Conservation (phyloP, 495 filamentous ascomycete species). For the Aspergillus leporis region DNA sequence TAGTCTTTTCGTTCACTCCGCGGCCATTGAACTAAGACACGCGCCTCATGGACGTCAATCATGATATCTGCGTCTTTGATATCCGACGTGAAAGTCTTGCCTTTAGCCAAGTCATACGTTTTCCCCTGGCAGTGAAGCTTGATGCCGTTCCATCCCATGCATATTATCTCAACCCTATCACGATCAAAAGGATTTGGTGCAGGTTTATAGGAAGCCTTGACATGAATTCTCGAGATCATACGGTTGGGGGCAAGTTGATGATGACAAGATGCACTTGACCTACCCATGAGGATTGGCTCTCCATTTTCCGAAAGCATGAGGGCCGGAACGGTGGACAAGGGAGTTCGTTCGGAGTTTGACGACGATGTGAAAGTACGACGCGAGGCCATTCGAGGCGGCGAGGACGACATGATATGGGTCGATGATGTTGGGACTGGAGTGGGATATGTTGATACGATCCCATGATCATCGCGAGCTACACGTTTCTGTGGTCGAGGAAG, state of each 20-base stretch:
- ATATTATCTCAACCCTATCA: conserved; percentile 79
- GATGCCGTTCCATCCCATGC: conserved; percentile 93
- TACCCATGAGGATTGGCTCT: conserved; percentile 79
- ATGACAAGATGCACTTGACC: conserved; percentile 89
- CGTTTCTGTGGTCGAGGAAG: conserved; percentile 75
- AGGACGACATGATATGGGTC: conserved; percentile 87
- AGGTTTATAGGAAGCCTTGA: conserved; percentile 80
- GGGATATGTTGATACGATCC: conserved; percentile 58
- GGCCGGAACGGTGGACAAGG: conserved; percentile 76
- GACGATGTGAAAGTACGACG: conserved; percentile 64
- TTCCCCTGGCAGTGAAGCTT: conserved; percentile 90
- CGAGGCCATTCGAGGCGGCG: conserved; percentile 61
- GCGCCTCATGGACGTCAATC: conserved; percentile 90
- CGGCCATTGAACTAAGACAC: conserved; percentile 88
- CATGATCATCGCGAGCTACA: conserved; percentile 57
- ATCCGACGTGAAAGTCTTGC: conserved; percentile 86
- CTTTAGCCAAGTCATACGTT: conserved; percentile 82
- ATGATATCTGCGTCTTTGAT: conserved; percentile 90
- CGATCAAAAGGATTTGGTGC: conserved; percentile 61
- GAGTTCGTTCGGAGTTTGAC: conserved; percentile 76
- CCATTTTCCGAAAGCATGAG: conserved; percentile 81
- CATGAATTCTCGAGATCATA: conserved; percentile 88
- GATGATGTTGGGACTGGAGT: conserved; percentile 93
- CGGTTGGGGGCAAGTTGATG: conserved; percentile 90
- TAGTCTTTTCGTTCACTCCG: conserved; percentile 59